Percentiles rank a stretch among this genome's conserved stretches.
These are phyloP conservation scores for Peronosclerospora sorghi DNA, from an alignment of 352 stramenopile genomes.

Conservation along the genomic window DNA sequence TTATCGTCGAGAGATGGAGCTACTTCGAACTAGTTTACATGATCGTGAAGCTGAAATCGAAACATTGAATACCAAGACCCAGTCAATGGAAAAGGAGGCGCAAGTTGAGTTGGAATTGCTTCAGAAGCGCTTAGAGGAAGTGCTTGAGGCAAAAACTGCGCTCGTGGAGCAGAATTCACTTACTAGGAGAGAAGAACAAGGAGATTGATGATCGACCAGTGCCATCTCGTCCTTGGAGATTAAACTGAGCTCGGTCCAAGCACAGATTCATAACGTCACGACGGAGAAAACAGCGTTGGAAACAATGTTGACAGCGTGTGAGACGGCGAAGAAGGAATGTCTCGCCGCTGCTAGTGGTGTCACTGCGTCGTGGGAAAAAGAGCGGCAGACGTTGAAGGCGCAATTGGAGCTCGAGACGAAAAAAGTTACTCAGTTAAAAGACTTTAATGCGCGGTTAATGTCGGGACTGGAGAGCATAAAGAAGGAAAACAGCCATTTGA, in stretches of 20 bases:
- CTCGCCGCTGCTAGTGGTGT: slow-evolving; percentile 20
- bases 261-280: slow-evolving; percentile 17
- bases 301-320: slow-evolving; percentile 27
- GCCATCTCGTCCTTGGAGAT: slow-evolving; percentile 27
- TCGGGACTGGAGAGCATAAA: slow-evolving; percentile 54
- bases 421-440: slow-evolving; percentile 53
- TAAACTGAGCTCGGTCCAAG: slow-evolving; percentile 26
- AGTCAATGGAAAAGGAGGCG: no score
- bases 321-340: slow-evolving; percentile 29
- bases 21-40: no score
- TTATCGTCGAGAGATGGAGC: no score
- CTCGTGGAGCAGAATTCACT: slow-evolving; percentile 63
- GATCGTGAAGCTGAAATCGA: no score
- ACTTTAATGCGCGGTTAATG: slow-evolving; percentile 63
- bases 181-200: slow-evolving; percentile 54
- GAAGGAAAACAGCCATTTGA: slow-evolving; percentile 69
- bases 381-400: slow-evolving; percentile 41
- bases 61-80: no score
- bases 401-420: slow-evolving; percentile 57
- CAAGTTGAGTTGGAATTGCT: no score
- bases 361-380: slow-evolving; percentile 39
- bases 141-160: slow-evolving; percentile 31
- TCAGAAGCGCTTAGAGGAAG: slow-evolving; percentile 47
- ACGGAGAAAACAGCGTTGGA: slow-evolving; percentile 37
- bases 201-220: slow-evolving; percentile 37